A percentile compares a stretch with the other conserved stretches of the same genome.
phyloP scores from a whole-genome alignment of 371 early-diverging fungal species.

The Haplosporangium sp. region DNA sequence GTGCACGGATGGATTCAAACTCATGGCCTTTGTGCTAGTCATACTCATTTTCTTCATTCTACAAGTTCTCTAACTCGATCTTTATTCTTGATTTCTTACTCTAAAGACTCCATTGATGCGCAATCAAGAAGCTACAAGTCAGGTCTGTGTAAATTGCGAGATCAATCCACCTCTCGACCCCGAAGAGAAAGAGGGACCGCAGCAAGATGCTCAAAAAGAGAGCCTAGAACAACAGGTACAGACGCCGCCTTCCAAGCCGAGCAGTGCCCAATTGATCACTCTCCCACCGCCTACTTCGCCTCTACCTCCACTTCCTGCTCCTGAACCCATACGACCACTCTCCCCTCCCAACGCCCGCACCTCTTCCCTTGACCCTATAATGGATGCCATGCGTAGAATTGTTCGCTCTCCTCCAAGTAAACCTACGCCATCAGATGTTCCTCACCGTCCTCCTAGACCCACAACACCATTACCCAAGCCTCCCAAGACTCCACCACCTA shows the following conservation, averaged over 20 bases:
- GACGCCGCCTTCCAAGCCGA: neutral
- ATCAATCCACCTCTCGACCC: slow-evolving; percentile 41
- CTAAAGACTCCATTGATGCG: slow-evolving; percentile 44
- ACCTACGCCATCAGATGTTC: neutral
- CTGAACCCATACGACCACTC: slow-evolving; percentile 13
- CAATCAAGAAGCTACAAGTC: slow-evolving; percentile 43
- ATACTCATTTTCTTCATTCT: neutral
- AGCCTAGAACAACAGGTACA: neutral
- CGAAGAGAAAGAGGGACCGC: slow-evolving; percentile 12
- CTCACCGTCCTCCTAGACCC: slow-evolving; percentile 14
- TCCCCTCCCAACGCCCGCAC: slow-evolving; percentile 7
- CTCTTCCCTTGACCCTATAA: slow-evolving; percentile 29
- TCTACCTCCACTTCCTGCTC: slow-evolving; percentile 3
- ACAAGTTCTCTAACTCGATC: neutral
- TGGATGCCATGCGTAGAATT: slow-evolving; percentile 15
- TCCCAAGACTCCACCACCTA: slow-evolving; percentile 23
- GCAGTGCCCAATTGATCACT: neutral
- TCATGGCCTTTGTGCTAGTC: neutral
- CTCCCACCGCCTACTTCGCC: slow-evolving; percentile 13
- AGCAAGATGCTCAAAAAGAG: neutral
- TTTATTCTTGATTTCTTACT: neutral
- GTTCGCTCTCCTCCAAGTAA: slow-evolving; percentile 22
- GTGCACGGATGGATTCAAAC: slow-evolving; percentile 2
- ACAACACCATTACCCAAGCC: slow-evolving; percentile 19
- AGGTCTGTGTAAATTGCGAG: slow-evolving; percentile 42